These are phyloP conservation scores for Wickerhamomyces alni DNA, from an alignment of 805 yeast genomes.

Conservation along the genomic window DNA sequence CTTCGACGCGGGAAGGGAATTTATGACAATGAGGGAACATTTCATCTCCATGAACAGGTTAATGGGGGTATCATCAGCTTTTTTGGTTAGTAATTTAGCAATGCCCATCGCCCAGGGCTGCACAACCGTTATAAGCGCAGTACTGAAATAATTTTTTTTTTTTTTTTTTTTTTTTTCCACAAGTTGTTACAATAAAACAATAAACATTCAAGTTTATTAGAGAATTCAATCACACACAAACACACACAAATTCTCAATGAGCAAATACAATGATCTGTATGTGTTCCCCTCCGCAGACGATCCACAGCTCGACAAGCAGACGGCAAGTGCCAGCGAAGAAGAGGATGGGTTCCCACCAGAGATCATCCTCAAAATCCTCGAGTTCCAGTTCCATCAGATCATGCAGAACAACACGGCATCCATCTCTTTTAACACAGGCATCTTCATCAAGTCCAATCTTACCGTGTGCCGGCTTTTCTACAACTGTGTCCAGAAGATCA, in stretches of 20 bases:
- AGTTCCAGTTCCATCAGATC: slow-evolving; percentile 46
- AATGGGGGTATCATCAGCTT: no score
- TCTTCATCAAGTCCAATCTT: slow-evolving; percentile 45
- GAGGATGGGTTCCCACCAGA: slow-evolving; percentile 42
- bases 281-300: neutral
- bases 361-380: slow-evolving; percentile 47
- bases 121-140: no score
- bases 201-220: no score
- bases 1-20: no score
- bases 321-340: neutral
- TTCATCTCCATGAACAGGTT: no score
- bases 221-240: no score
- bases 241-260: neutral
- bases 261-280: slow-evolving; percentile 1
- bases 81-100: no score
- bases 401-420: slow-evolving; percentile 44
- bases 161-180: no score
- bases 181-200: no score
- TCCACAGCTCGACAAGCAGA: neutral
- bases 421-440: slow-evolving; percentile 44
- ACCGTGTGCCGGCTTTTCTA: slow-evolving; percentile 54
- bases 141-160: no score
- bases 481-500: slow-evolving; percentile 48
- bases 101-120: no score
- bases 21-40: no score